phyloP scores from a whole-genome alignment of 257 asterid species.

The Nicotiana tabacum region DNA sequence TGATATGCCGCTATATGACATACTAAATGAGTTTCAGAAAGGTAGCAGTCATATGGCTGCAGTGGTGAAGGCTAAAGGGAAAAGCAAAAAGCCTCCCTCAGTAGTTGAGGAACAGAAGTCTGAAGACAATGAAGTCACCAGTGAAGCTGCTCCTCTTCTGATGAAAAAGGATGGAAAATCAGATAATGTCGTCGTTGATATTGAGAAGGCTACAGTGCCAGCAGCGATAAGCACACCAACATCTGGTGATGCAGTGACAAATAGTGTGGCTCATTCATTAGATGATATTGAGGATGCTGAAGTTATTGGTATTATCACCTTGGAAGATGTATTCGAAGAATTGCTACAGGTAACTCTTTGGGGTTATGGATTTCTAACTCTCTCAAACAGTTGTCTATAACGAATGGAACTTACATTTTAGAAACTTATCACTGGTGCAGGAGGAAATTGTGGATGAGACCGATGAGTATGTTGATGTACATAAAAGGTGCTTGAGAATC shows the following conservation, averaged over 20 bases:
- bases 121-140: constrained; percentile 32
- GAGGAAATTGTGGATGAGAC: constrained; percentile 96
- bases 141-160: constrained; percentile 45
- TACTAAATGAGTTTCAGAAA: constrained; percentile 76
- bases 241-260: constrained; percentile 29
- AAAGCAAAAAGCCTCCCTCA: constrained; percentile 36
- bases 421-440: constrained; percentile 29
- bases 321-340: constrained; percentile 94
- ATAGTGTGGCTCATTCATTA: constrained; percentile 24
- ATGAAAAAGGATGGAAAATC: constrained; percentile 33
- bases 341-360: constrained; percentile 60
- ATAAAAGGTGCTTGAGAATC: constrained; percentile 47
- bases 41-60: constrained; percentile 95
- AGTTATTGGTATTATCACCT: constrained; percentile 81
- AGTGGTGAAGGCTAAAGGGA: constrained; percentile 58
- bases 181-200: constrained; percentile 48
- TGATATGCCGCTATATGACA: constrained; percentile 88
- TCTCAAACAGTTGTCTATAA: background rate
- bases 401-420: background rate
- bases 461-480: constrained; percentile 86
- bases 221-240: constrained; percentile 23
- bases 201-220: constrained; percentile 41
- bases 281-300: constrained; percentile 71
- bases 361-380: background rate
- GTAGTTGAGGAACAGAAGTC: constrained; percentile 28